These are phyloP conservation scores for Tetrapisispora arboricola DNA, from an alignment of 805 yeast genomes.

Conservation along the genomic window DNA sequence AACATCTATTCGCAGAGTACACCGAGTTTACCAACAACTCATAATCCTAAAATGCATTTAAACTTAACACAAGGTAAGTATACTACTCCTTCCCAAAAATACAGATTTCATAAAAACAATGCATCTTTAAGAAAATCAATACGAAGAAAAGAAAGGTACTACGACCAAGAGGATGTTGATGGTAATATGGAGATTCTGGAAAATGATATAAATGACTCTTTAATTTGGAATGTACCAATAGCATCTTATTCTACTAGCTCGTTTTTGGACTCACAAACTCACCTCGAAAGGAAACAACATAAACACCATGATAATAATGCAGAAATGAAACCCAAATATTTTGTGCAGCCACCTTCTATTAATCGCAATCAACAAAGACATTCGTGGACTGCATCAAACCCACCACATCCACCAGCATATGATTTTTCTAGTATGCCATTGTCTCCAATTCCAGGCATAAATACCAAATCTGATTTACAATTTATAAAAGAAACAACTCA, in stretches of 20 bases:
- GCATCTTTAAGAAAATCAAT: slow-evolving; percentile 22
- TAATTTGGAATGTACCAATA: slow-evolving; percentile 46
- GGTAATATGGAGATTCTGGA: slow-evolving; percentile 12
- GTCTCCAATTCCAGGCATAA: slow-evolving; percentile 40
- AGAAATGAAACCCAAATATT: not conserved
- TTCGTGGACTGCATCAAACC: not conserved
- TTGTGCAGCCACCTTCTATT: not conserved
- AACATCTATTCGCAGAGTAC: not conserved
- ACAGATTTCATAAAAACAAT: slow-evolving; percentile 29
- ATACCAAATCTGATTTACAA: slow-evolving; percentile 22
- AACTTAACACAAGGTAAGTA: slow-evolving; percentile 2
- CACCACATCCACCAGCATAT: not conserved
- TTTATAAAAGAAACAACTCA: slow-evolving; percentile 29
- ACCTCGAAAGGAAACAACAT: not conserved
- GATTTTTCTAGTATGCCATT: slow-evolving; percentile 30
- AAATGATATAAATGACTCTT: slow-evolving; percentile 32
- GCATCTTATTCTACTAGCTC: slow-evolving; percentile 30
- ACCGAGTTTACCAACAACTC: slow-evolving; percentile 5
- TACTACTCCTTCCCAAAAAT: slow-evolving; percentile 33
- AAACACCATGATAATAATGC: not conserved
- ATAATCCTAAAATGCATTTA: slow-evolving; percentile 10
- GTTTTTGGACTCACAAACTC: slow-evolving; percentile 10
- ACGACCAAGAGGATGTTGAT: slow-evolving; percentile 24
- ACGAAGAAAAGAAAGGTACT: slow-evolving; percentile 28
- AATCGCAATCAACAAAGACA: not conserved